These are phyloP conservation scores for Babesia ovis DNA, from an alignment of 169 alveolate genomes.

Conservation along the genomic window DNA sequence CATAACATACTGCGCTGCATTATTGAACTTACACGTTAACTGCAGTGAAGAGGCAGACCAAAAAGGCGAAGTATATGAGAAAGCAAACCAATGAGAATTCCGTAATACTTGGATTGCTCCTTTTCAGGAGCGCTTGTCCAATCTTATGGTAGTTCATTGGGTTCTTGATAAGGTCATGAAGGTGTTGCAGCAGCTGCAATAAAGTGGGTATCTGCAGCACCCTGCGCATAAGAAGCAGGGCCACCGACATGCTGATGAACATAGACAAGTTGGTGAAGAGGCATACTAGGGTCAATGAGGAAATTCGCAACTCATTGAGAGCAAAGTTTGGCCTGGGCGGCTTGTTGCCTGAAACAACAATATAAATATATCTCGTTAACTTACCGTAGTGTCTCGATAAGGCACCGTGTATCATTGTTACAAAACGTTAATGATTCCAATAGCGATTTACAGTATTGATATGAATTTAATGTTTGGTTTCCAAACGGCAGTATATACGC, in stretches of 20 bases:
- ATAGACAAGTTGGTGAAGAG: slow-evolving; percentile 11
- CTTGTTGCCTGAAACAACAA: neutral
- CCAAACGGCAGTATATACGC: no score
- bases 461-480: no score
- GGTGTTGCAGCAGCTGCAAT: neutral
- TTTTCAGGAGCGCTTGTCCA: slow-evolving; percentile 1
- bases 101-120: neutral
- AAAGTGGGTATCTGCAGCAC: neutral
- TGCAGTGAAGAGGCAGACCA: neutral
- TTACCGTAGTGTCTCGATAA: no score
- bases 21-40: slow-evolving; percentile 18
- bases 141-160: neutral
- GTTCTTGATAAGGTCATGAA: neutral
- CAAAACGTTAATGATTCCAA: no score
- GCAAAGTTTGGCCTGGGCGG: slow-evolving; percentile 15
- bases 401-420: no score
- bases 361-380: no score
- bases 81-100: slow-evolving; percentile 1
- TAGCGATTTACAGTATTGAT: no score
- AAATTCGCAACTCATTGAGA: neutral
- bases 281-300: neutral
- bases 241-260: neutral
- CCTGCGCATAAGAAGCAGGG: neutral
- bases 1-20: neutral
- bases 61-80: slow-evolving; percentile 2